phyloP scores from a whole-genome alignment of 495 filamentous ascomycete genomes.

The Penicillium ucsense region DNA sequence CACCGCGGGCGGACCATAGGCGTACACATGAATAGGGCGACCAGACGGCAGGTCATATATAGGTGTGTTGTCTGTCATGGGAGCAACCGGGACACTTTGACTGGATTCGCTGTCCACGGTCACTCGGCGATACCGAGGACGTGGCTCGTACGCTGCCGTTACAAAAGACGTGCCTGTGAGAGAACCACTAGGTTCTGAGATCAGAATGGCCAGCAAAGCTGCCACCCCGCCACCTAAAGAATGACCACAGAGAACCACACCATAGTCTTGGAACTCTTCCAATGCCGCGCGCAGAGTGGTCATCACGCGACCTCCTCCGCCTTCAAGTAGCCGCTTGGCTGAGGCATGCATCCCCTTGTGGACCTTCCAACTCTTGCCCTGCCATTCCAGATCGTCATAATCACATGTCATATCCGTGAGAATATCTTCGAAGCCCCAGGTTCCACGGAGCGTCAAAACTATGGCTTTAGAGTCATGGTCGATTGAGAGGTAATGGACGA shows the following conservation, averaged over 20 bases:
- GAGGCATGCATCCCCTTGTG: conserved; percentile 81
- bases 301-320: conserved; percentile 54
- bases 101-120: conserved; percentile 15
- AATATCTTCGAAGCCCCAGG: conserved; percentile 71
- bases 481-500: conserved; percentile 69
- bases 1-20: conserved; percentile 65
- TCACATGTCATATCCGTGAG: conserved; percentile 77
- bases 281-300: conserved; percentile 60
- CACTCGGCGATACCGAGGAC: conserved; percentile 31
- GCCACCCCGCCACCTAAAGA: conserved; percentile 70
- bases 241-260: conserved; percentile 67
- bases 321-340: conserved; percentile 58
- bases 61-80: neutral
- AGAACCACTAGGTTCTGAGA: conserved; percentile 49
- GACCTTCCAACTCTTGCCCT: conserved; percentile 58
- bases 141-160: conserved; percentile 31
- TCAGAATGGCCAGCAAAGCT: conserved; percentile 62
- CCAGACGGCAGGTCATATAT: conserved; percentile 49
- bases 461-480: conserved; percentile 72
- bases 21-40: conserved; percentile 68
- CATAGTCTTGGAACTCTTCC: conserved; percentile 62
- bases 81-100: conserved; percentile 3
- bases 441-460: conserved; percentile 67
- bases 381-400: conserved; percentile 62
- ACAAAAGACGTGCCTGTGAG: conserved; percentile 46